A percentile compares a stretch with the other conserved stretches of the same genome.
Conservation (phyloP, 331 rosid species). For the Rosa hybrid region DNA sequence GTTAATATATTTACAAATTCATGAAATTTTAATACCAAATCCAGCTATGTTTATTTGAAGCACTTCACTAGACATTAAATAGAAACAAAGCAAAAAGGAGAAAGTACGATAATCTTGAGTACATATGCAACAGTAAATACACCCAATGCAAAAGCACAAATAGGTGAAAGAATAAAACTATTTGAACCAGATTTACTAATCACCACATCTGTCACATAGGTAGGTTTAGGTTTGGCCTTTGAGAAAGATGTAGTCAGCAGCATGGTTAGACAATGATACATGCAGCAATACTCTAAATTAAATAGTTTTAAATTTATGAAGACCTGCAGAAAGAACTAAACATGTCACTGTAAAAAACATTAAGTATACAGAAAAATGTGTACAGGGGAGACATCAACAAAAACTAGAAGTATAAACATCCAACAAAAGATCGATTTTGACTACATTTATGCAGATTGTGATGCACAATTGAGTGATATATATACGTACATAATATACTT, state of each 20-base stretch:
- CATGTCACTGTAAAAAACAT: not conserved
- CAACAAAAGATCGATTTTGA: not conserved
- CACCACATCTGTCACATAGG: too few relatives aligned
- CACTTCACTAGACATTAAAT: too few relatives aligned
- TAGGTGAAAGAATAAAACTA: not conserved
- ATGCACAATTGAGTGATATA: not conserved
- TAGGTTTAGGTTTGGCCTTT: not conserved
- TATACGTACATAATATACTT: not conserved
- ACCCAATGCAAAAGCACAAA: not conserved
- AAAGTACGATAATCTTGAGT: not conserved
- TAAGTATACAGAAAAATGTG: not conserved
- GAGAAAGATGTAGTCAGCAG: not conserved
- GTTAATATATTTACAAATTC: too few relatives aligned
- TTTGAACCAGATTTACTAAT: too few relatives aligned
- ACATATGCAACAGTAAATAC: not conserved
- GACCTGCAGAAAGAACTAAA: too few relatives aligned
- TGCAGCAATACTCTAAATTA: not conserved
- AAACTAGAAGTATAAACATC: not conserved
- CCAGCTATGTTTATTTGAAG: not conserved
- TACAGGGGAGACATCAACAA: not conserved
- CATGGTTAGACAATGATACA: not conserved
- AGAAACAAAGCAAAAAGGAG: not conserved
- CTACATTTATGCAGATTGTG: not conserved
- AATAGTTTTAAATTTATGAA: too few relatives aligned
- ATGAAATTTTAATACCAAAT: not conserved